Evolutionary conservation across 1,284 basidiomycete genomes (phyloP), one percentile per base, ranked within the genome.

Genomic region (Rhizoctonia solani): DNA sequence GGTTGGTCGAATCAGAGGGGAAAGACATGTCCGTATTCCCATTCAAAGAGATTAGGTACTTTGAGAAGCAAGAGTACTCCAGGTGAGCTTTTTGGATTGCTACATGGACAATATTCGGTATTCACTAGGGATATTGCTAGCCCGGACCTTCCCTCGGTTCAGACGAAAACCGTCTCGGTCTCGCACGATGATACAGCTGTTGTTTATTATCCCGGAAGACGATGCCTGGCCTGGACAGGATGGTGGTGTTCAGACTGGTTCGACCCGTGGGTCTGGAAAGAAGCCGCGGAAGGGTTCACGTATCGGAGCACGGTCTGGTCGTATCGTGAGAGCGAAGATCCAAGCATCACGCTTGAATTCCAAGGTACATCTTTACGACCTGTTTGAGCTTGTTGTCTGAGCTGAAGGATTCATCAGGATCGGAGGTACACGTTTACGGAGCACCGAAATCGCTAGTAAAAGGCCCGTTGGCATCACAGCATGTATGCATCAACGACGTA

Each of bases 21-120:
- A 11, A 27, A 1, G 9, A 25, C 8, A 42, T 32, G 29, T 29
- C 23, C 16, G 41, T 58, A 5, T 44, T 58, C 14, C 55, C 55
- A n/a, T 58, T 58, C 55, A 58, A 58, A 21, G 55, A n/a, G 14
- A 44, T 58, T 46, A 39, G 44, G 9, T 58, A 58, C 39, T 58
- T 29, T 44, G 55, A 58, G 29, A 21, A 13, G 16, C 55, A 58
- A 19, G 41, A 58, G 29, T 58, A 58, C 21, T 14, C 39, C 9
- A 58, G 55, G 55, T 41, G 37, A 46, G 55, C 30, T 29, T 11
- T 34, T 11, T 34, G 4, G 4, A 4, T 4, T 34, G 4, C 11
- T 34, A 34, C 32, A 4, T 34, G 4, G 11, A 34, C 32, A 34
- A 4, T 4, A 34, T 11, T 4, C 11, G 11, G 11, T 34, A 11